phyloP scores from a whole-genome alignment of 1,139 yeast genomes.

The Candida sp. region DNA sequence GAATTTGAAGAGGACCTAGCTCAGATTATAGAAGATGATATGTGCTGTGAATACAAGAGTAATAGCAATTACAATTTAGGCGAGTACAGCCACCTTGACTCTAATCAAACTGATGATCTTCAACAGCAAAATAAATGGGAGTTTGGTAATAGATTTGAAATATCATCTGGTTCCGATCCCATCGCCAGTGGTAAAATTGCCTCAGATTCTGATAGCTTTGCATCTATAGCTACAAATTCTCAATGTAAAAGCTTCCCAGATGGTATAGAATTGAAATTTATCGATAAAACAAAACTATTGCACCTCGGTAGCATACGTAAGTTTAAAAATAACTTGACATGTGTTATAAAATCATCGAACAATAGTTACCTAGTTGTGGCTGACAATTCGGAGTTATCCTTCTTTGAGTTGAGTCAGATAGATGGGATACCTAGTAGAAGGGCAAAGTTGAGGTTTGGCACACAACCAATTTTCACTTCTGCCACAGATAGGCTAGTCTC shows the following conservation, averaged over 20 bases:
- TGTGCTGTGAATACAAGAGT: background rate
- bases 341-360: slow-evolving; percentile 10
- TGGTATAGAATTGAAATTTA: background rate
- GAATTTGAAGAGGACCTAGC: slow-evolving; percentile 2
- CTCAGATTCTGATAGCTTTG: background rate
- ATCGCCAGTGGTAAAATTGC: background rate
- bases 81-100: background rate
- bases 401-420: slow-evolving; percentile 24
- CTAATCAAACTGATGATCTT: background rate
- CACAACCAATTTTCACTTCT: slow-evolving; percentile 36
- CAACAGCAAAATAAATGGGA: background rate
- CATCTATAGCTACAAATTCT: background rate
- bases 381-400: slow-evolving; percentile 24
- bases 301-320: slow-evolving; percentile 3
- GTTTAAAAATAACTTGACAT: slow-evolving; percentile 36
- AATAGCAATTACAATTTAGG: background rate
- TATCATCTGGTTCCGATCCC: slow-evolving; percentile 1
- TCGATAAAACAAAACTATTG: background rate
- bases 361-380: slow-evolving; percentile 23
- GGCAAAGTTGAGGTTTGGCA: slow-evolving; percentile 32
- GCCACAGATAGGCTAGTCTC: slow-evolving; percentile 35
- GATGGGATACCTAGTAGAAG: slow-evolving; percentile 19
- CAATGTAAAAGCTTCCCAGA: background rate
- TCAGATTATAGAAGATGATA: background rate
- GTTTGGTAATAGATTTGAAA: background rate